phyloP scores from a whole-genome alignment of 805 yeast genomes.

The Kockiozyma suomiensis region DNA sequence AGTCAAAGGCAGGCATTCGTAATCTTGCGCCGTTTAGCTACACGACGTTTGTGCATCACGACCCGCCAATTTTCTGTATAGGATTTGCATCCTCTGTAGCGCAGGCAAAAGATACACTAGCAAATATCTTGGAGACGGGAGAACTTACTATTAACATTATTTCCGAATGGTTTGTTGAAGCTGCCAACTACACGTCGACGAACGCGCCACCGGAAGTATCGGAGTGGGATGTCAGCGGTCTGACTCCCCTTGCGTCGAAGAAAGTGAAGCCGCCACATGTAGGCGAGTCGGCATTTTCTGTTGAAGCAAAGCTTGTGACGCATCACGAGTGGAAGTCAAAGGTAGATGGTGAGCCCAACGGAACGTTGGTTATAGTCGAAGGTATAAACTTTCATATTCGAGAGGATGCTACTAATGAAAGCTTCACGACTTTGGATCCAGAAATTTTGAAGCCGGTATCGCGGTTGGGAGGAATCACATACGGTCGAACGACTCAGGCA shows the following conservation, averaged over 20 bases:
- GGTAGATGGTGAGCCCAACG: slow-evolving; percentile 41
- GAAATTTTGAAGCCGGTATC: slow-evolving; percentile 56
- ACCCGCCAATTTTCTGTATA: slow-evolving; percentile 61
- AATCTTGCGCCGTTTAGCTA: slow-evolving; percentile 66
- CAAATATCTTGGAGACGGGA: slow-evolving; percentile 53
- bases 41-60: slow-evolving; percentile 51
- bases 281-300: slow-evolving; percentile 61
- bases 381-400: slow-evolving; percentile 61
- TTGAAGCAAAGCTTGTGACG: slow-evolving; percentile 53
- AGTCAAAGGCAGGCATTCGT: slow-evolving; percentile 47
- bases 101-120: slow-evolving; percentile 52
- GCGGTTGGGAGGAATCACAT: slow-evolving; percentile 57
- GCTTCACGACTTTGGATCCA: slow-evolving; percentile 48
- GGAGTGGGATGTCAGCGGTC: slow-evolving; percentile 58
- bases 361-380: slow-evolving; percentile 53
- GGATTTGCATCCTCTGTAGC: slow-evolving; percentile 48
- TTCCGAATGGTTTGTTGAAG: slow-evolving; percentile 66
- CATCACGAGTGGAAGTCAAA: slow-evolving; percentile 50
- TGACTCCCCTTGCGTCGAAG: slow-evolving; percentile 51
- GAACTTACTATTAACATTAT: slow-evolving; percentile 62
- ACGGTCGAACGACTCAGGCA: slow-evolving; percentile 51
- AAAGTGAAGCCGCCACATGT: slow-evolving; percentile 59
- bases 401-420: slow-evolving; percentile 55
- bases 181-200: slow-evolving; percentile 57
- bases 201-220: slow-evolving; percentile 53